Conservation (phyloP, 2,329 filamentous ascomycete species). For the Fusarium solani-melongenae region DNA sequence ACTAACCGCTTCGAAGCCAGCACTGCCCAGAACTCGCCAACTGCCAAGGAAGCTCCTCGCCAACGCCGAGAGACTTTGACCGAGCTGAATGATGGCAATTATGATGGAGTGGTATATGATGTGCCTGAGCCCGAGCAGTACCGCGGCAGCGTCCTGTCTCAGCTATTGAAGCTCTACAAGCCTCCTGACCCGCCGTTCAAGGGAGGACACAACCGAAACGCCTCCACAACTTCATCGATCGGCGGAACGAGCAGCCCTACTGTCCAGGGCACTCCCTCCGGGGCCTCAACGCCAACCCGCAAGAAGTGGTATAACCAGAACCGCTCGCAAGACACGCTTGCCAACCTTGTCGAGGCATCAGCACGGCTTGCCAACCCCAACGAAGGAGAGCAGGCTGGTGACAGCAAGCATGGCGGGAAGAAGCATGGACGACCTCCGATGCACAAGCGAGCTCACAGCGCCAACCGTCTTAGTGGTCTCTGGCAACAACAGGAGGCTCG, state of each 20-base stretch:
- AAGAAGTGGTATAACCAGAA: constrained; percentile 62
- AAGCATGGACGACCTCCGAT: constrained; percentile 46
- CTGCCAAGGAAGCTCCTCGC: constrained; percentile 19
- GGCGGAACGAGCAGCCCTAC: constrained; percentile 48
- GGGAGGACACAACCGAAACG: constrained; percentile 36
- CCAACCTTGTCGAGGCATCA: constrained; percentile 60
- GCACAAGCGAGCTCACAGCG: constrained; percentile 52
- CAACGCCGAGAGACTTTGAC: constrained; percentile 39
- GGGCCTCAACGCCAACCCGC: constrained; percentile 53
- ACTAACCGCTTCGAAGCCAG: constrained; percentile 43
- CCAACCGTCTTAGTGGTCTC: constrained; percentile 50
- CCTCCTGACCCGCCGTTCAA: constrained; percentile 44
- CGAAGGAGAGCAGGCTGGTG: constrained; percentile 26
- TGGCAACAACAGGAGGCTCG: constrained; percentile 58
- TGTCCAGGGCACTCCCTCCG: constrained; percentile 50
- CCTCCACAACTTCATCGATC: constrained; percentile 42
- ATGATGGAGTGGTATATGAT: constrained; percentile 53
- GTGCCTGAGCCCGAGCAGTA: constrained; percentile 55
- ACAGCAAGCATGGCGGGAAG: constrained; percentile 38
- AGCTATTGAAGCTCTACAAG: constrained; percentile 60
- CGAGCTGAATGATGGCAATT: constrained; percentile 53
- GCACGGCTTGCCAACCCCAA: constrained; percentile 53
- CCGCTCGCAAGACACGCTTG: constrained; percentile 58
- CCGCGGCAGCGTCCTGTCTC: constrained; percentile 58
- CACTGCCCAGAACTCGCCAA: constrained; percentile 10